Conservation (phyloP, 805 yeast species). For the Naumovozyma dairenensis region DNA sequence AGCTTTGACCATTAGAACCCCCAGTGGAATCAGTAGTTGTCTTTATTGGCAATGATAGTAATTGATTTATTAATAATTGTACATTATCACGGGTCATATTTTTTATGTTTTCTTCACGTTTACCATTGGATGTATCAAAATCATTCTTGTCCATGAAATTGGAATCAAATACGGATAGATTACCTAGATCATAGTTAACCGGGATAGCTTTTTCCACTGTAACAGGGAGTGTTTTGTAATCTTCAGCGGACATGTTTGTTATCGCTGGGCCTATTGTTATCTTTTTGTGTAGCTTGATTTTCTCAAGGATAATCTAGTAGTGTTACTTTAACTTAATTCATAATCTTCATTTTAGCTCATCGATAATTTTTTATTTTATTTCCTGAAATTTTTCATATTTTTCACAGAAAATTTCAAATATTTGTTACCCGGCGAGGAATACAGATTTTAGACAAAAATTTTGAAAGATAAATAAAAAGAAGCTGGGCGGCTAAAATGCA, state of each 20-base stretch:
- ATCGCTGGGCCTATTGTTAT: background rate
- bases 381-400: no score
- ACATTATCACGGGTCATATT: conserved; percentile 80
- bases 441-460: no score
- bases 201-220: conserved; percentile 90
- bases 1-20: conserved; percentile 43
- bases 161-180: conserved; percentile 80
- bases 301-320: background rate
- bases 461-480: no score
- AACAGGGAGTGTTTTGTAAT: conserved; percentile 41
- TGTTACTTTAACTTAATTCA: background rate
- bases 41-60: conserved; percentile 80
- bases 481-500: no score
- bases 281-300: background rate
- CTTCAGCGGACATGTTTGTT: conserved; percentile 13
- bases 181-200: conserved; percentile 80
- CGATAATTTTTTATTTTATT: background rate
- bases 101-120: conserved; percentile 55
- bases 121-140: conserved; percentile 41
- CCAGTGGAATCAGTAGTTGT: conserved; percentile 69
- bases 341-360: background rate
- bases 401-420: no score
- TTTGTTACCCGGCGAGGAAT: no score
- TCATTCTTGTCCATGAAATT: conserved; percentile 67
- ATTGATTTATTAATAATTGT: conserved; percentile 83